Base-by-base conservation (phyloP, 1,284 basidiomycete genomes). In the Papiliotrema terrestris region DNA sequence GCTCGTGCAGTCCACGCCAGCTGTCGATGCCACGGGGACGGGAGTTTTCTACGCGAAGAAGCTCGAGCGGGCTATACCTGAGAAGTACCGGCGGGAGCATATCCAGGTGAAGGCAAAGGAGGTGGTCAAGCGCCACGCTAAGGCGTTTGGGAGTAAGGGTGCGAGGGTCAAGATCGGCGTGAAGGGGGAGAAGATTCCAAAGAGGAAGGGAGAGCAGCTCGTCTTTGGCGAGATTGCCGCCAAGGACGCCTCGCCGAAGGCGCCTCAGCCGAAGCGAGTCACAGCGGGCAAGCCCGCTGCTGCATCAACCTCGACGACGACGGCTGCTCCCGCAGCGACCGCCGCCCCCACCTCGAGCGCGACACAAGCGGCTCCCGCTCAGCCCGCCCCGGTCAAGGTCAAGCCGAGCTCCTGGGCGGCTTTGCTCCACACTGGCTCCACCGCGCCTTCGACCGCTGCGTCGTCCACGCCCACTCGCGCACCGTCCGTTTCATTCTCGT, bases 1-100 rank as follows among this genome's bases (percentile, higher is more conserved):
- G 26, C 48, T 67, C 6, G 51, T 55, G 1, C 49, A 59, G 1
- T 32, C 25, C 9, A 49, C 65, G 20, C 69, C 67, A 1, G 49
- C 49, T 20, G 51, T 39, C 5, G 42, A 36, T 9, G 49, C 51
- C 0, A 32, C 29, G 6, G 29, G 29, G 6, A 37, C 42, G 5
- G 59, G 55, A 25, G 65, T 65, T 46, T 44, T 57, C 25, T 72
- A 62, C 48, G 50, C 60, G 9, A 36, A 49, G 11, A 42, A 23
- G 25, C 56, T 66, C 22, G 29, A 42, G 0, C 37, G 36, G n/a
- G 14, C 8, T 4, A 59, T 65, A 2, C 63, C 63, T 6, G 42
- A 52, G 17, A 48, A 47, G 22, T 54, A 65, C 19, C 32, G 56
- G 23, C 51, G 51, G n/a, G 58, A 63, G 37, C 45, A 45, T 20